These are phyloP conservation scores for Ophiocordyceps sinensis DNA, from an alignment of 2,329 filamentous ascomycete species.

Conservation along the genomic window DNA sequence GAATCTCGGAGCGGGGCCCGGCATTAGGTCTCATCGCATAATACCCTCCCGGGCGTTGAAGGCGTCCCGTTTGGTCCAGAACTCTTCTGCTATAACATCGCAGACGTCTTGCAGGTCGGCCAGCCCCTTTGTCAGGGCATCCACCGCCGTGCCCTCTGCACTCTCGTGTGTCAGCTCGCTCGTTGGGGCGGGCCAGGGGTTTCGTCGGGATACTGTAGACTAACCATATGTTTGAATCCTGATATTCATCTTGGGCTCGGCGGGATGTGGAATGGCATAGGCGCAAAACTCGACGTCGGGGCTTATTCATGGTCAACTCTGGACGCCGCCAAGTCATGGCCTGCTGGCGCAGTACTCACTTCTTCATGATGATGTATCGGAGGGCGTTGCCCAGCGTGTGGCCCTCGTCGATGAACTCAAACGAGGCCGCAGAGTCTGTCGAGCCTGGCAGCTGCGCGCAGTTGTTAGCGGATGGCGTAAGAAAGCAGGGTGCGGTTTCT, in stretches of 20 bases:
- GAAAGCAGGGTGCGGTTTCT: background rate
- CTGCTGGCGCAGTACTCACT: conserved; percentile 42
- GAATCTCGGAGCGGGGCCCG: background rate
- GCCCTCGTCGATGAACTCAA: conserved; percentile 86
- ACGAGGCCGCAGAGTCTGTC: conserved; percentile 78
- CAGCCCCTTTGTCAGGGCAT: conserved; percentile 82
- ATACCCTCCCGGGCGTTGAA: conserved; percentile 20
- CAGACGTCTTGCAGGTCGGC: conserved; percentile 81
- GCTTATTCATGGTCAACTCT: conserved; percentile 30
- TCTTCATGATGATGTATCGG: conserved; percentile 96
- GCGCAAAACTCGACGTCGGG: conserved; percentile 96
- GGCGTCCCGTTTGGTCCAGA: conserved; percentile 40
- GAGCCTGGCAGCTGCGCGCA: conserved; percentile 63
- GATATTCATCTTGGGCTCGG: conserved; percentile 91
- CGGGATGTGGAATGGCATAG: conserved; percentile 94
- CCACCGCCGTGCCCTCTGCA: conserved; percentile 63
- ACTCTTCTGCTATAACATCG: conserved; percentile 87
- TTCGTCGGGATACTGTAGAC: conserved; percentile 10
- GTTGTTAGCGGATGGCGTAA: conserved; percentile 3
- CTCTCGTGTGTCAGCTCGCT: background rate
- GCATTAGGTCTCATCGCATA: conserved; percentile 13
- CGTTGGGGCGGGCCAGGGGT: background rate
- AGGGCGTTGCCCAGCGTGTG: conserved; percentile 92
- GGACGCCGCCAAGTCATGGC: background rate
- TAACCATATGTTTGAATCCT: conserved; percentile 93